Evolutionary conservation across 1,139 yeast genomes (phyloP).

Genomic region (Kodamaea sp.): DNA sequence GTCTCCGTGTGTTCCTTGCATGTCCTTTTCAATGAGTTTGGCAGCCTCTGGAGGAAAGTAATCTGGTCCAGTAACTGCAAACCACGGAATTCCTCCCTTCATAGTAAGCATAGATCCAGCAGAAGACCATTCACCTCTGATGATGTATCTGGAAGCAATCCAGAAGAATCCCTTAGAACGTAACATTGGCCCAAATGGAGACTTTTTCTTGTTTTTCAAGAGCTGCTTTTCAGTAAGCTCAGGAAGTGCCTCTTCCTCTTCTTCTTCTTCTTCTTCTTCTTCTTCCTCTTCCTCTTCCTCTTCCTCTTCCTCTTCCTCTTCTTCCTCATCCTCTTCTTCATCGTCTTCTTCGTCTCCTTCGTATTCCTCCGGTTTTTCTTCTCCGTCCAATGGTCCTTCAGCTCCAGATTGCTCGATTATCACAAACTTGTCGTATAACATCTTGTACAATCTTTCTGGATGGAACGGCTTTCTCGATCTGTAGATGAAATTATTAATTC

Average conservation of each 20-base stretch:
- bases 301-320: conserved; percentile 9
- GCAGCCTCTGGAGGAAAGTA: conserved; percentile 33
- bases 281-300: conserved; percentile 11
- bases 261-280: conserved; percentile 14
- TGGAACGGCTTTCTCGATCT: conserved; percentile 43
- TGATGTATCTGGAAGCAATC: conserved; percentile 44
- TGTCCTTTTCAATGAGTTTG: conserved; percentile 32
- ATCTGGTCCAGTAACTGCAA: conserved; percentile 37
- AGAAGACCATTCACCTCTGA: conserved; percentile 49
- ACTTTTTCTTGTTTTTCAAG: conserved; percentile 31
- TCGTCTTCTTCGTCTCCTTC: conserved; percentile 16
- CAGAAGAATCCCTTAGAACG: conserved; percentile 49
- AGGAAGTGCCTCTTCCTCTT: conserved; percentile 21
- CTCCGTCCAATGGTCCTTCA: conserved; percentile 14
- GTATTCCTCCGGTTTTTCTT: conserved; percentile 12
- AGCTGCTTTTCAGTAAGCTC: conserved; percentile 24
- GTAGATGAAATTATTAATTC: conserved; percentile 44
- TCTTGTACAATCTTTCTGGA: conserved; percentile 40
- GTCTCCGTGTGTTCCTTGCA: conserved; percentile 42
- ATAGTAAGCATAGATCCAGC: conserved; percentile 47
- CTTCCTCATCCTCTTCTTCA: conserved; percentile 13
- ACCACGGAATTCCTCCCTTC: conserved; percentile 49
- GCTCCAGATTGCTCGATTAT: conserved; percentile 25
- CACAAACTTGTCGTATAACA: conserved; percentile 35
- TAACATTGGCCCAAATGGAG: conserved; percentile 37